A percentile compares a stretch with the other conserved stretches of the same genome.
phyloP scores from a whole-genome alignment of 331 rosid species.

The Malus hybrid region DNA sequence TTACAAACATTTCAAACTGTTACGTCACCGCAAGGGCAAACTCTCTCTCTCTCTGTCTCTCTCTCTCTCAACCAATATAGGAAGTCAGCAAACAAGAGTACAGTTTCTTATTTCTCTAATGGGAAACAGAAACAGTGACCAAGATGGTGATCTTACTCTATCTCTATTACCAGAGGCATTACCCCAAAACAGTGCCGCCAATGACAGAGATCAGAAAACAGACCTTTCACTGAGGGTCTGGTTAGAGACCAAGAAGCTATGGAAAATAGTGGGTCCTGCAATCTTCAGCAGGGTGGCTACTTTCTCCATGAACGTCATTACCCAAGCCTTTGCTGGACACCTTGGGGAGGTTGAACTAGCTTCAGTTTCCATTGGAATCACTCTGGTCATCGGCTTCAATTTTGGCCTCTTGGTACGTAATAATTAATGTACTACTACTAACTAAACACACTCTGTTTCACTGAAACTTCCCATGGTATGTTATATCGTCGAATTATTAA shows the following conservation, averaged over 20 bases:
- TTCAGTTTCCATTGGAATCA: slow-evolving; percentile 61
- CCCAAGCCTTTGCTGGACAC: slow-evolving; percentile 83
- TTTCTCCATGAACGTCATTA: slow-evolving; percentile 54
- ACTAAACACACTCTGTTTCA: too few species aligned
- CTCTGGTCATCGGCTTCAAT: slow-evolving; percentile 67
- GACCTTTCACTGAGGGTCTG: slow-evolving; percentile 27
- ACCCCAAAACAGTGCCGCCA: neutral
- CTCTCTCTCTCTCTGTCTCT: too few species aligned
- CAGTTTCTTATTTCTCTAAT: neutral
- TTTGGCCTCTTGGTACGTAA: slow-evolving; percentile 62
- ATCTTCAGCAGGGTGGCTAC: slow-evolving; percentile 53
- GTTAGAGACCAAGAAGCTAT: slow-evolving; percentile 52
- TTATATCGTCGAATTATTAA: too few species aligned
- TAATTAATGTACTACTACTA: too few species aligned
- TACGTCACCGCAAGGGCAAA: too few species aligned
- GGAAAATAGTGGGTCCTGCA: slow-evolving; percentile 68
- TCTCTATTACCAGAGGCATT: slow-evolving; percentile 19
- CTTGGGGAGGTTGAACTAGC: slow-evolving; percentile 67
- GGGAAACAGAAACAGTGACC: slow-evolving; percentile 1
- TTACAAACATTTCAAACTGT: too few species aligned
- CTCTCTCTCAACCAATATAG: too few species aligned
- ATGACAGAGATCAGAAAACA: neutral
- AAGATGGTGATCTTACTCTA: slow-evolving; percentile 1
- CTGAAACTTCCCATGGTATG: too few species aligned
- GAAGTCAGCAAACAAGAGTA: too few species aligned